Percentiles rank a stretch among this genome's conserved stretches.
These are phyloP conservation scores for Yamadazyma sp. DNA, from an alignment of 1,139 yeast genomes.

Conservation along the genomic window DNA sequence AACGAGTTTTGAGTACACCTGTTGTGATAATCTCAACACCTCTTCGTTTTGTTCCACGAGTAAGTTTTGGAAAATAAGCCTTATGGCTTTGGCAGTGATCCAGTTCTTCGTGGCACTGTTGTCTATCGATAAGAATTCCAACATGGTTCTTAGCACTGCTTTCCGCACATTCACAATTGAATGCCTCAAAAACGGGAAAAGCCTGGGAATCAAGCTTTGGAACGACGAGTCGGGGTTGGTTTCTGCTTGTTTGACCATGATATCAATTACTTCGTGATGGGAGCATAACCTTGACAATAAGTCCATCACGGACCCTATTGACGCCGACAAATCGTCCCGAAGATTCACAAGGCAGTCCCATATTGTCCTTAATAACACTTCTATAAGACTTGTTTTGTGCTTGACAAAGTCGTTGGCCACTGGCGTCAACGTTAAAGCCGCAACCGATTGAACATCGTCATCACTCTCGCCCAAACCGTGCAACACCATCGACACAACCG, in stretches of 20 bases:
- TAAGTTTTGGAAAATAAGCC: slow-evolving; percentile 83
- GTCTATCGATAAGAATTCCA: slow-evolving; percentile 72
- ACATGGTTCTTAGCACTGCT: slow-evolving; percentile 79
- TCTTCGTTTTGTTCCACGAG: slow-evolving; percentile 83
- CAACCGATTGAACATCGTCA: slow-evolving; percentile 96
- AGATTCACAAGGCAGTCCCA: slow-evolving; percentile 87
- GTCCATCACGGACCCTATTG: slow-evolving; percentile 97
- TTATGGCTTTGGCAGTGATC: slow-evolving; percentile 71
- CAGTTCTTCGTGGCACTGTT: slow-evolving; percentile 69
- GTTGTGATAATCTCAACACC: slow-evolving; percentile 62
- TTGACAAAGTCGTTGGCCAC: slow-evolving; percentile 82
- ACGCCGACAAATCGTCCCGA: slow-evolving; percentile 89
- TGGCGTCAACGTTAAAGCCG: slow-evolving; percentile 91
- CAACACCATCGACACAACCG: slow-evolving; percentile 79
- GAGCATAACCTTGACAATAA: slow-evolving; percentile 84
- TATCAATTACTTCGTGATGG: slow-evolving; percentile 71
- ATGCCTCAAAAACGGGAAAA: slow-evolving; percentile 91
- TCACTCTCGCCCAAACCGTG: slow-evolving; percentile 83
- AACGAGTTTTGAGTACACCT: slow-evolving; percentile 61
- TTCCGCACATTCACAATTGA: slow-evolving; percentile 89
- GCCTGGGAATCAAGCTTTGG: slow-evolving; percentile 78
- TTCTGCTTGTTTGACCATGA: slow-evolving; percentile 64
- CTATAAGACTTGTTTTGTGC: slow-evolving; percentile 59
- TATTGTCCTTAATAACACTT: slow-evolving; percentile 67
- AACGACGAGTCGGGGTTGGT: slow-evolving; percentile 55